Evolutionary conservation across 257 asterid genomes (phyloP).

Genomic region (Solanum corneliomulleri): DNA sequence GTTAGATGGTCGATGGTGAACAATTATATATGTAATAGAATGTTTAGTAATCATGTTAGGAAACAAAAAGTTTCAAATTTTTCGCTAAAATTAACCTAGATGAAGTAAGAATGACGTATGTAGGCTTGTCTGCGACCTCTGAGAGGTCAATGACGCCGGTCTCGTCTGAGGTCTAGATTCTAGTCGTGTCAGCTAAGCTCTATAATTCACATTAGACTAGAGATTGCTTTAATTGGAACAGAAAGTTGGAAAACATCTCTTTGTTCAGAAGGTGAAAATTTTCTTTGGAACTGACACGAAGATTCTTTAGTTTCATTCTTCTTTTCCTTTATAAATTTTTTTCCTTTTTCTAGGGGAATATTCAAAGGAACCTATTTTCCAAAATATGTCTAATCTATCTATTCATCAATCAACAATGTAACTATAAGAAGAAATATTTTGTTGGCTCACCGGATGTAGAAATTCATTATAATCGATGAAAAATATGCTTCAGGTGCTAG

Average conservation of each 20-base stretch:
- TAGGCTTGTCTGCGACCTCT: no score
- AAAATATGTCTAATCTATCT: neutral
- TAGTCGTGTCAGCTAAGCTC: neutral
- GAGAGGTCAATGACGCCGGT: no score
- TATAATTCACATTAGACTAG: neutral
- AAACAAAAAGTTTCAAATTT: no score
- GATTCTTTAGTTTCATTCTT: neutral
- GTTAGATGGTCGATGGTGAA: no score
- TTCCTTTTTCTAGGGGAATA: neutral
- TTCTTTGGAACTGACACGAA: neutral
- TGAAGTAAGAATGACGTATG: no score
- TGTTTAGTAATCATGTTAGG: no score
- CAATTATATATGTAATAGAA: no score
- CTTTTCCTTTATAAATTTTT: neutral
- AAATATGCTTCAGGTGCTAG: slow-evolving; percentile 70
- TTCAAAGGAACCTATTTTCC: neutral
- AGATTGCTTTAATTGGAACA: neutral
- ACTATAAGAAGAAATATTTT: neutral
- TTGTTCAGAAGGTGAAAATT: neutral
- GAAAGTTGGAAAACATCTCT: neutral
- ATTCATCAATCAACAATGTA: neutral
- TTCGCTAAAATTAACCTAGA: no score
- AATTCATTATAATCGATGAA: slow-evolving; percentile 64
- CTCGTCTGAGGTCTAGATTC: no score
- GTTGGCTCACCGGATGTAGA: slow-evolving; percentile 67